Evolutionary conservation across 441 rosid species (phyloP).

Genomic region (Pelargonium citronellum): DNA sequence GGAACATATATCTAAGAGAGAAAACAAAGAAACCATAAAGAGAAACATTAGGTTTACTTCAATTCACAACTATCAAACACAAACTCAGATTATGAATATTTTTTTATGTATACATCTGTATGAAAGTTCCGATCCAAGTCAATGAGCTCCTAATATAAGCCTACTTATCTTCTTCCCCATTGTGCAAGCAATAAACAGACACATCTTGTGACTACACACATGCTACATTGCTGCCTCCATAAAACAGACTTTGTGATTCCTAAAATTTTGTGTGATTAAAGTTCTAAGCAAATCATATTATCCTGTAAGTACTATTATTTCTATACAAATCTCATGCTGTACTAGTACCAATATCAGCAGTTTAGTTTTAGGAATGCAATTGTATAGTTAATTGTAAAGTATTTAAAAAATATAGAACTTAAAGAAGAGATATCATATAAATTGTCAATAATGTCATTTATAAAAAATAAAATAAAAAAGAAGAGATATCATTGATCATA

Average conservation of each 20-base stretch:
- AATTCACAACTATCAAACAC: slow-evolving; percentile 2
- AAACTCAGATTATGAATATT: background rate
- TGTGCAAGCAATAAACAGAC: background rate
- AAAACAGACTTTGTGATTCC: background rate
- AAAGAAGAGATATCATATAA: background rate
- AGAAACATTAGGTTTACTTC: background rate
- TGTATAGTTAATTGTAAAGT: background rate
- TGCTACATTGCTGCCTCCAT: background rate
- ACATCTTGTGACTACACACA: background rate
- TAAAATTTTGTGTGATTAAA: background rate
- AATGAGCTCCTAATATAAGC: background rate
- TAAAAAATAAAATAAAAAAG: too few relatives aligned
- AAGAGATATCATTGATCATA: too few relatives aligned
- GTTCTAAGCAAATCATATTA: background rate
- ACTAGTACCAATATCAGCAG: background rate
- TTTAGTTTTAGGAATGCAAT: background rate
- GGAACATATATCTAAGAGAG: slow-evolving; percentile 69
- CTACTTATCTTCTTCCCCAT: background rate
- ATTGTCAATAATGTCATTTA: too few relatives aligned
- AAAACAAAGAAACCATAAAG: slow-evolving; percentile 18
- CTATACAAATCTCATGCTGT: background rate
- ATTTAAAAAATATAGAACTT: background rate
- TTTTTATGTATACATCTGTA: background rate
- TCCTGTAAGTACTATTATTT: background rate
- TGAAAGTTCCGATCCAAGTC: too few relatives aligned